These are phyloP conservation scores for Lyophyllum shimeji DNA, from an alignment of 768 basidiomycete species.

Conservation along the genomic window DNA sequence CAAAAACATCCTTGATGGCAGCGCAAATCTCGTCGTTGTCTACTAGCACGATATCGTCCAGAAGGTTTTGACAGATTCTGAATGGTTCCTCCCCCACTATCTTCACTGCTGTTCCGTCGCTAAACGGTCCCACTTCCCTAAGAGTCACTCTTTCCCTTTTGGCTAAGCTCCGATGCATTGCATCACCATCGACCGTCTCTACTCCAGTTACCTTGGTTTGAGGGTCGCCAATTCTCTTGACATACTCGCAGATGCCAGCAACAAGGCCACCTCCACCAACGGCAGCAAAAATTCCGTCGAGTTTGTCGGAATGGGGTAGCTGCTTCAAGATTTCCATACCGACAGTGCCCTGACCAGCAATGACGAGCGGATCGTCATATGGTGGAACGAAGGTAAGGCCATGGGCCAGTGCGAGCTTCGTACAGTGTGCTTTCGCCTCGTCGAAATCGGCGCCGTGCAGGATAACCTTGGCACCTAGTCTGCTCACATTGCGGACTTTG, in stretches of 20 bases:
- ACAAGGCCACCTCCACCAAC: slow-evolving; percentile 94
- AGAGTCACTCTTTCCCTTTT: slow-evolving; percentile 82
- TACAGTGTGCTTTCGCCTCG: slow-evolving; percentile 93
- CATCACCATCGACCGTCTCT: slow-evolving; percentile 95
- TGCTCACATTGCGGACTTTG: slow-evolving; percentile 94
- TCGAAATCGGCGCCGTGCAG: slow-evolving; percentile 93
- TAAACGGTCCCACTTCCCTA: slow-evolving; percentile 92
- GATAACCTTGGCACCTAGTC: slow-evolving; percentile 92
- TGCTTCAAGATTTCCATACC: slow-evolving; percentile 97
- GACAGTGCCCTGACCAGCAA: slow-evolving; percentile 95
- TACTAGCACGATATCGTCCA: slow-evolving; percentile 82
- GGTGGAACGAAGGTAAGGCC: slow-evolving; percentile 92
- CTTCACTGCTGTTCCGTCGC: slow-evolving; percentile 96
- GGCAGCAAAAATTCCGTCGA: slow-evolving; percentile 88
- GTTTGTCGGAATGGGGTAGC: slow-evolving; percentile 63
- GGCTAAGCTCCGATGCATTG: slow-evolving; percentile 82
- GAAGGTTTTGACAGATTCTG: slow-evolving; percentile 80
- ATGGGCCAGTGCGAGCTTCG: slow-evolving; percentile 72
- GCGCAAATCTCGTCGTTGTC: slow-evolving; percentile 98
- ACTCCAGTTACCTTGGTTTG: slow-evolving; percentile 80
- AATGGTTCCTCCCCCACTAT: slow-evolving; percentile 95
- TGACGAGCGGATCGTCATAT: slow-evolving; percentile 95
- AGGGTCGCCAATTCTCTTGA: slow-evolving; percentile 89
- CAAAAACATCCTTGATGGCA: slow-evolving; percentile 98
- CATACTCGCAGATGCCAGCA: slow-evolving; percentile 88